A percentile compares a stretch with the other conserved stretches of the same genome.
These are phyloP conservation scores for Yamadazyma dendronema DNA, from an alignment of 1,139 yeast species.

Conservation along the genomic window DNA sequence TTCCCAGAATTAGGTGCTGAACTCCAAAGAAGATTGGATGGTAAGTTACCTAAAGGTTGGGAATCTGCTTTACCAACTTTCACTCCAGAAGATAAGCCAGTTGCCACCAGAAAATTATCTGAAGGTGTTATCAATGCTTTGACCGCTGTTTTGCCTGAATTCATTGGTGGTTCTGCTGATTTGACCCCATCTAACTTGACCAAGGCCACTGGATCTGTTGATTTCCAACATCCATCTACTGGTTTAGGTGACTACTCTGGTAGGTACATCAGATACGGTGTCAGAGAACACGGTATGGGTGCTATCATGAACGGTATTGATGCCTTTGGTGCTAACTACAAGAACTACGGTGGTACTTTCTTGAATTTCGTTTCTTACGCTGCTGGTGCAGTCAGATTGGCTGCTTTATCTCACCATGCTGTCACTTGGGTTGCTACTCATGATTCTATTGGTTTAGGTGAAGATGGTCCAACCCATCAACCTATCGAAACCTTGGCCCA, in stretches of 20 bases:
- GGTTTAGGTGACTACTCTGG: slow-evolving; percentile 87
- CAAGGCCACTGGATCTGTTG: slow-evolving; percentile 78
- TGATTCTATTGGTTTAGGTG: slow-evolving; percentile 98
- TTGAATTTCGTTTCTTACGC: slow-evolving; percentile 97
- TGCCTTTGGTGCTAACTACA: slow-evolving; percentile 91
- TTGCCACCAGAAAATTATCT: slow-evolving; percentile 94
- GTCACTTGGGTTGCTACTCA: slow-evolving; percentile 98
- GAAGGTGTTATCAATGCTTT: slow-evolving; percentile 74
- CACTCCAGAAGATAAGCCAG: slow-evolving; percentile 73
- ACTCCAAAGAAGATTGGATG: slow-evolving; percentile 74
- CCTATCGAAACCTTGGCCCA: slow-evolving; percentile 99
- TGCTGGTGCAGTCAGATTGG: slow-evolving; percentile 93
- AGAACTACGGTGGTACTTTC: slow-evolving; percentile 97
- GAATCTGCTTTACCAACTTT: slow-evolving; percentile 73
- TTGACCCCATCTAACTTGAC: slow-evolving; percentile 97
- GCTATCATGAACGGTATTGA: slow-evolving; percentile 98
- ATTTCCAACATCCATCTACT: slow-evolving; percentile 89
- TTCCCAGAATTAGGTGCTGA: slow-evolving; percentile 76
- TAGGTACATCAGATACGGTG: slow-evolving; percentile 97
- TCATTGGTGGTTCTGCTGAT: slow-evolving; percentile 98
- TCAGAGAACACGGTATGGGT: slow-evolving; percentile 99
- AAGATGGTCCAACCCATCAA: slow-evolving; percentile 99
- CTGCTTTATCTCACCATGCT: slow-evolving; percentile 93
- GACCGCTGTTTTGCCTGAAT: slow-evolving; percentile 73
- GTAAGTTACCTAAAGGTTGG: slow-evolving; percentile 87